phyloP scores from a whole-genome alignment of 139 green algal genomes.

The Astrephomene gubernaculifera region DNA sequence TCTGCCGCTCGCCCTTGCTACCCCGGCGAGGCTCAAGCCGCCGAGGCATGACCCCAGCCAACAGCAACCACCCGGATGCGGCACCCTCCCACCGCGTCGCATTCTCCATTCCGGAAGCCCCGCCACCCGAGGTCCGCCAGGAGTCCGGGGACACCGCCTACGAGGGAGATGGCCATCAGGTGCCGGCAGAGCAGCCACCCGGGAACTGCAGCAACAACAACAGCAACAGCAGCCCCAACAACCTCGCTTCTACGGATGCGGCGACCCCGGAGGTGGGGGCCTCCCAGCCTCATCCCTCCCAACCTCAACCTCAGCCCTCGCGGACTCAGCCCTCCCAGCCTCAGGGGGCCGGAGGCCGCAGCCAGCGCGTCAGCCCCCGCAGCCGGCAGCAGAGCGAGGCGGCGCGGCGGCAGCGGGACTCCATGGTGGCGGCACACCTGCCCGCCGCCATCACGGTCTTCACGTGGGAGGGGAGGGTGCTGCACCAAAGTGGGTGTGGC shows the following conservation, averaged over 20 bases:
- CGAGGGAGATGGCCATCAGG: background rate
- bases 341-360: background rate
- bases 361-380: background rate
- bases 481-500: slow-evolving; percentile 37
- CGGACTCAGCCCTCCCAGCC: background rate
- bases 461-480: slow-evolving; percentile 35
- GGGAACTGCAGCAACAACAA: no score
- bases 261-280: no score
- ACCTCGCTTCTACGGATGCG: no score
- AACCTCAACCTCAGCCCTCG: background rate
- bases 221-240: no score
- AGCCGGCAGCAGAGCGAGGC: background rate
- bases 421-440: slow-evolving; percentile 42
- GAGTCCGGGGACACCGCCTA: background rate
- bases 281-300: background rate
- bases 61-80: background rate
- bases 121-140: background rate
- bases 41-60: no score
- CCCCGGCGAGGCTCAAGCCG: no score
- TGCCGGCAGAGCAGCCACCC: background rate
- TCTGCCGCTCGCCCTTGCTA: background rate
- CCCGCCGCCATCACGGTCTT: slow-evolving; percentile 46
- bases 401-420: slow-evolving; percentile 42
- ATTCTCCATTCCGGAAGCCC: background rate
- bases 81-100: background rate